phyloP scores from a whole-genome alignment of 805 yeast genomes.

The Zygosaccharomyces gambellarensis region DNA sequence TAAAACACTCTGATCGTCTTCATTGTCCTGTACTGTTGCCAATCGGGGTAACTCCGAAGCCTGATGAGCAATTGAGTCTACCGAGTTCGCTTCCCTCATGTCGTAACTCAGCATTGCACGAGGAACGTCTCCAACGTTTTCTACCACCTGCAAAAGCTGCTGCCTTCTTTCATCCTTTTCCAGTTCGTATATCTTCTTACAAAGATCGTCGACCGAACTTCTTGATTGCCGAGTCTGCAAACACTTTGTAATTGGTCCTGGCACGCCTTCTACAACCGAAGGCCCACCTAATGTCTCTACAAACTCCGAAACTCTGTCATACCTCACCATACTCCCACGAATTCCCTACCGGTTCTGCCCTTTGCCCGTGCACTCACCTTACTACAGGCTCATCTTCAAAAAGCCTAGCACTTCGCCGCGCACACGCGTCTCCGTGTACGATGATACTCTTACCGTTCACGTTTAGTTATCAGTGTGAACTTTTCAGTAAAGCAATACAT shows the following conservation, averaged over 20 bases:
- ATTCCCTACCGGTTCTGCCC: too few species aligned
- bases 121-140: constrained; percentile 27
- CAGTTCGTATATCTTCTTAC: constrained; percentile 16
- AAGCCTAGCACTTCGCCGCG: too few species aligned
- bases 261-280: not conserved
- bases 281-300: not conserved
- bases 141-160: constrained; percentile 18
- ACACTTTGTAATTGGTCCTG: not conserved
- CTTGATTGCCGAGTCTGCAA: constrained; percentile 8
- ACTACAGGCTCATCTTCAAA: too few species aligned
- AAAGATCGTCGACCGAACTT: constrained; percentile 15
- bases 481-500: too few species aligned
- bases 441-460: too few species aligned
- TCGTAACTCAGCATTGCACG: constrained; percentile 20
- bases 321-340: constrained; percentile 4
- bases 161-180: constrained; percentile 16
- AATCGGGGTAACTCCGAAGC: constrained; percentile 26
- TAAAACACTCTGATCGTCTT: constrained; percentile 14
- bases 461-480: too few species aligned
- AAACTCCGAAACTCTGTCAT: constrained; percentile 7
- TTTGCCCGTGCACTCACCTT: too few species aligned
- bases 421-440: too few species aligned
- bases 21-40: constrained; percentile 11
- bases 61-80: constrained; percentile 21
- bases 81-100: constrained; percentile 11